Percentiles rank a stretch among this genome's conserved stretches.
Conservation (phyloP, 148 eudicot species). For the Persicaria tinctoria region DNA sequence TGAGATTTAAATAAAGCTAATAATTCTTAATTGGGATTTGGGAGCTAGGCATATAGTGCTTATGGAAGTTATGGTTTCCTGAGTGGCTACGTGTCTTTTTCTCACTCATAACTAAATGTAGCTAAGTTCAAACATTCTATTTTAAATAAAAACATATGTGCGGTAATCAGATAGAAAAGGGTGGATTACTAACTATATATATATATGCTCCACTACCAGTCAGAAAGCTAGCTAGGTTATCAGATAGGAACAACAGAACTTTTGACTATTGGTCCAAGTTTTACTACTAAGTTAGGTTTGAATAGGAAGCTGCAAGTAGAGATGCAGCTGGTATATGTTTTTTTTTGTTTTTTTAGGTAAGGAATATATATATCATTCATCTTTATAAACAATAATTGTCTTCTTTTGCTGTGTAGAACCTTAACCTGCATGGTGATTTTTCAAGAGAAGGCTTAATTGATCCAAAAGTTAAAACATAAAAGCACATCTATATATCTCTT, state of each 20-base stretch:
- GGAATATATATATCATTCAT: no score
- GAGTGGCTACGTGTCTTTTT: conserved; percentile 1
- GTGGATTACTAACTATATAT: background rate
- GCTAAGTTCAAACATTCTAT: background rate
- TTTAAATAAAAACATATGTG: background rate
- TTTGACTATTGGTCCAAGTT: background rate
- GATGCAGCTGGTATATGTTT: background rate
- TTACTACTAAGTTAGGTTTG: background rate
- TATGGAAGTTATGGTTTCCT: background rate
- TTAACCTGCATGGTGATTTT: no score
- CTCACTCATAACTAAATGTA: conserved; percentile 3
- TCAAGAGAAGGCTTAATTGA: no score
- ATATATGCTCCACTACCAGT: background rate
- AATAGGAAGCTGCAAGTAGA: background rate
- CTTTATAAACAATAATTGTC: no score
- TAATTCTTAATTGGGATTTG: background rate
- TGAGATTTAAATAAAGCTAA: background rate
- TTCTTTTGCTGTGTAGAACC: no score
- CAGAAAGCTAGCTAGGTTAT: background rate
- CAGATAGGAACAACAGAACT: background rate
- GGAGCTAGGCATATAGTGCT: background rate
- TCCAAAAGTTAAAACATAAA: no score
- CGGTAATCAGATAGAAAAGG: background rate
- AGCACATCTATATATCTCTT: no score
- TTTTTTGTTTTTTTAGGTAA: background rate